phyloP scores from a whole-genome alignment of 495 filamentous ascomycete species.

The Daldinia concentrica region DNA sequence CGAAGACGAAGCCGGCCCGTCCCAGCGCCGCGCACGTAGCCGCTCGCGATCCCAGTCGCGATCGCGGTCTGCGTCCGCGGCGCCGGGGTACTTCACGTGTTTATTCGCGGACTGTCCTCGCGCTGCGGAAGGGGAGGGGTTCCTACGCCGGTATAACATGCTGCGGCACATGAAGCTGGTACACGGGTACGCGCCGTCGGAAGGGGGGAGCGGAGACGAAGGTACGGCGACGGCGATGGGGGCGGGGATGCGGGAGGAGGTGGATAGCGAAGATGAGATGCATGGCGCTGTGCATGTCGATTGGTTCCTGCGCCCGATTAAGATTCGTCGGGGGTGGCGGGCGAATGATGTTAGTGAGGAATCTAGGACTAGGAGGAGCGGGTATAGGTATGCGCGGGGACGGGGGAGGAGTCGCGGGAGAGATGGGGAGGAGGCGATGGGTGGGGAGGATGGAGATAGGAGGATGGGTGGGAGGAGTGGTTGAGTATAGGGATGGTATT shows the following conservation, averaged over 20 bases:
- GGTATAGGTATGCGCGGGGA: not conserved
- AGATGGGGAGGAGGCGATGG: conserved; percentile 18
- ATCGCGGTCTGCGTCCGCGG: conserved; percentile 6
- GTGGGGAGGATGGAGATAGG: conserved; percentile 35
- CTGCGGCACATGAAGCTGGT: conserved; percentile 49
- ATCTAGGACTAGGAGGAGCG: conserved; percentile 25
- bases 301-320: conserved; percentile 58
- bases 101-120: conserved; percentile 46
- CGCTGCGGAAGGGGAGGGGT: conserved; percentile 43
- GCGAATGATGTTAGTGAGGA: conserved; percentile 14
- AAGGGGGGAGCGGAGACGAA: not conserved
- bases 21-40: conserved; percentile 10
- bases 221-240: conserved; percentile 18
- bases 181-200: conserved; percentile 44
- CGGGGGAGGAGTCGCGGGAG: conserved; percentile 1
- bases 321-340: conserved; percentile 47
- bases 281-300: conserved; percentile 63
- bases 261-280: conserved; percentile 61
- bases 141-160: conserved; percentile 43
- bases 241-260: conserved; percentile 36
- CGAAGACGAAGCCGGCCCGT: conserved; percentile 10
- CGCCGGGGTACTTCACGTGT: conserved; percentile 39
- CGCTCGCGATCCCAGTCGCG: conserved; percentile 18
- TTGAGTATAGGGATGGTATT: not conserved
- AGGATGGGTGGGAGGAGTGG: conserved; percentile 18